These are phyloP conservation scores for Xylariales sp. DNA, from an alignment of 2,329 filamentous ascomycete species.

Conservation along the genomic window DNA sequence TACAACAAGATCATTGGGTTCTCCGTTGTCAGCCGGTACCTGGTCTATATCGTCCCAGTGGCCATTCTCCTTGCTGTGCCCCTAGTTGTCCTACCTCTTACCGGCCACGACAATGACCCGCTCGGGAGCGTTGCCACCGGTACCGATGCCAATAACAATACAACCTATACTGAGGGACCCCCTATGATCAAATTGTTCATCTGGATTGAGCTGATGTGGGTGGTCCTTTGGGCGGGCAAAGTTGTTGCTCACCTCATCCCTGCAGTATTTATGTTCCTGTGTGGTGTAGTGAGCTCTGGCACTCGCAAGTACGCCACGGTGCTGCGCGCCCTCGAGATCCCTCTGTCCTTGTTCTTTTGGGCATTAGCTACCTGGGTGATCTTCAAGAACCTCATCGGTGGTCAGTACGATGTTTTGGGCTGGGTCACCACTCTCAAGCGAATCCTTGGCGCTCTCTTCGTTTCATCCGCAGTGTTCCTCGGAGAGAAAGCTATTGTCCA, in stretches of 20 bases:
- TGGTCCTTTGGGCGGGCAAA: slow-evolving; percentile 64
- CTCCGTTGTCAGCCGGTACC: slow-evolving; percentile 60
- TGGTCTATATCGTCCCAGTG: slow-evolving; percentile 64
- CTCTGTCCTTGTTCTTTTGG: slow-evolving; percentile 67
- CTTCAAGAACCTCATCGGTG: slow-evolving; percentile 51
- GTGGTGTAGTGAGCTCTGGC: slow-evolving; percentile 64
- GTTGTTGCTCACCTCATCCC: slow-evolving; percentile 58
- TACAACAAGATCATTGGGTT: slow-evolving; percentile 62
- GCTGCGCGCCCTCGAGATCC: slow-evolving; percentile 59
- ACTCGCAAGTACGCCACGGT: slow-evolving; percentile 68
- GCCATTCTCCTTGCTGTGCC: slow-evolving; percentile 58
- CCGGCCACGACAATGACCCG: slow-evolving; percentile 32
- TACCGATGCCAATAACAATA: slow-evolving; percentile 14
- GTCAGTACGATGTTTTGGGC: slow-evolving; percentile 27
- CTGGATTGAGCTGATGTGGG: slow-evolving; percentile 67
- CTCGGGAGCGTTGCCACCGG: slow-evolving; percentile 28
- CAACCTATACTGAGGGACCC: slow-evolving; percentile 29
- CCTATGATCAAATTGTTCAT: slow-evolving; percentile 59
- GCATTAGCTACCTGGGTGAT: slow-evolving; percentile 58
- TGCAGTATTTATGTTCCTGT: slow-evolving; percentile 62
- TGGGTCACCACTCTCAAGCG: slow-evolving; percentile 59
- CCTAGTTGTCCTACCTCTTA: slow-evolving; percentile 50
- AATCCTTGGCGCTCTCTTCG: slow-evolving; percentile 62
- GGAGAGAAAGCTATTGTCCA: slow-evolving; percentile 77
- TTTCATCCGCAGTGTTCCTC: slow-evolving; percentile 66